Conservation (phyloP, 1,139 yeast genomes). For the Kodamaea alishanica region DNA sequence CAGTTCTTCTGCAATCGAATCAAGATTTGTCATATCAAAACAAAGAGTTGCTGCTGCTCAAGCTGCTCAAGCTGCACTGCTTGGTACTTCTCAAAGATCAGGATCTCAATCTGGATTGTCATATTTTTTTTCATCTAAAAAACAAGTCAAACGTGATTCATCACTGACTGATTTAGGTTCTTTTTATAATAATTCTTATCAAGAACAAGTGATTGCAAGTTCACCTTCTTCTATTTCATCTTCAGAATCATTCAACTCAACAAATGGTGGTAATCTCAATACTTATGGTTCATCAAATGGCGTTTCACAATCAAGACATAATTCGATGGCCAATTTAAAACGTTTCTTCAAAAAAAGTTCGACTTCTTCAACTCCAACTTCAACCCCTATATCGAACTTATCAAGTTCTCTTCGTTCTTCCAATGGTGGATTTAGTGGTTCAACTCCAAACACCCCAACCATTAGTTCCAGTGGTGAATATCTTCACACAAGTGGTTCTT, state of each 20-base stretch:
- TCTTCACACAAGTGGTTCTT: constrained; percentile 10
- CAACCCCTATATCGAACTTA: constrained; percentile 35
- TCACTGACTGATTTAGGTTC: constrained; percentile 45
- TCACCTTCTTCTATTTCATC: constrained; percentile 43
- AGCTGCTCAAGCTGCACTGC: constrained; percentile 34
- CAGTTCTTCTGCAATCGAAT: constrained; percentile 52
- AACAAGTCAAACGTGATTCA: constrained; percentile 21
- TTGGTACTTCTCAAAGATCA: constrained; percentile 32
- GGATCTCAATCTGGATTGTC: constrained; percentile 51
- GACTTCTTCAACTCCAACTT: constrained; percentile 25
- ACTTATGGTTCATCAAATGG: constrained; percentile 17
- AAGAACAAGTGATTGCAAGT: constrained; percentile 30
- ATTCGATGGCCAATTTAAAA: constrained; percentile 72
- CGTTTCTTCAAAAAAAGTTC: constrained; percentile 53
- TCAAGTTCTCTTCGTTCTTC: constrained; percentile 36
- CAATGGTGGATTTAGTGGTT: constrained; percentile 10
- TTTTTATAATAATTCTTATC: constrained; percentile 42
- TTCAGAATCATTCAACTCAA: constrained; percentile 25
- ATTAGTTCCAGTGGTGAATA: constrained; percentile 12
- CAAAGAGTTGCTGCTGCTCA: constrained; percentile 64
- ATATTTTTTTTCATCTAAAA: constrained; percentile 34
- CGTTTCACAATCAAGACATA: constrained; percentile 44
- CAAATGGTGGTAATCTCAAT: neutral
- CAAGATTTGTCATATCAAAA: constrained; percentile 68
- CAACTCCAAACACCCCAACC: constrained; percentile 8